Base-by-base conservation (phyloP, 148 eudicot genomes). In the Nyssa sinensis region DNA sequence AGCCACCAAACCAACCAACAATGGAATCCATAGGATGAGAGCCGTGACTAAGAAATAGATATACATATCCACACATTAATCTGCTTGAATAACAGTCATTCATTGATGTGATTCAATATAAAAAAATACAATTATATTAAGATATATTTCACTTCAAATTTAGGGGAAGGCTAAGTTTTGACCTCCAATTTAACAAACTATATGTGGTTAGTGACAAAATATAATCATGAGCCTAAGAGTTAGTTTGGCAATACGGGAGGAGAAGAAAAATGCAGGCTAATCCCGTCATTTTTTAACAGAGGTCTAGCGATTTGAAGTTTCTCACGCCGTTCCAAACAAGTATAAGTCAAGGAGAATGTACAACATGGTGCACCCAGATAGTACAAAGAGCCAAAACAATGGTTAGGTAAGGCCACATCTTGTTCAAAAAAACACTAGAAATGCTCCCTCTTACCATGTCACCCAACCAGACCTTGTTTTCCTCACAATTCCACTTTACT, bases 341-440 rank as follows among this genome's bases (percentile, higher is more conserved):
- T n/a, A n/a, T n/a, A 58, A 14, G 33, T 27, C 16, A 25, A 62
- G 47, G 24, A 7, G 10, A 55, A 70, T 44, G 74, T 39, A 55
- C 75, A 71, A 83, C 67, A 34, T 82, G 81, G 59, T 86, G 87
- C 70, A 86, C 85, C 88, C 87, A 79, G 62, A 86, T 77, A 78
- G 88, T 83, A 85, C 79, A 88, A 69, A 88, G 74, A 64, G 87
- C 89, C 76, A 88, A 83, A 69, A 74, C 74, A 74, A 80, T 53
- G 61, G 90, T 88, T 19, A 88, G 73, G 57, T 79, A 88, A 75
- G 90, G 80, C 90, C 90, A 86, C 23, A 84, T 81, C 76, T 81
- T 80, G 74, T 78, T 83, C n/a, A n/a, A n/a, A n/a, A n/a, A n/a
- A n/a, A n/a, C n/a, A n/a, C n/a, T n/a, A n/a, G n/a, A n/a, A n/a